phyloP scores from a whole-genome alignment of 768 basidiomycete genomes.

The Suillus tomentosus region DNA sequence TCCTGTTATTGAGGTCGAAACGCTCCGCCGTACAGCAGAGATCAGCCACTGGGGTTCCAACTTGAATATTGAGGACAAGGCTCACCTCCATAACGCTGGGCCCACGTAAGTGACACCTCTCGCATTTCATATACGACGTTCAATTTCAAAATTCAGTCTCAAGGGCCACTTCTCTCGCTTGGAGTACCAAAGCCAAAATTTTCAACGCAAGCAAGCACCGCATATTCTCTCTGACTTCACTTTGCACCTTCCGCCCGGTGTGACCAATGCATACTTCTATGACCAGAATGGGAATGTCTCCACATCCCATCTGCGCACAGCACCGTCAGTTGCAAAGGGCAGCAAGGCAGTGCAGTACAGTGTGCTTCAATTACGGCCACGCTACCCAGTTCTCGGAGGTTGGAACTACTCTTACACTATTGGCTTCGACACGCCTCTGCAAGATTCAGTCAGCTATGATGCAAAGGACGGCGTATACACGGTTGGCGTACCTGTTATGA shows the following conservation, averaged over 20 bases:
- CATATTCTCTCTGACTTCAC: slow-evolving; percentile 74
- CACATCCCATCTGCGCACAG: slow-evolving; percentile 79
- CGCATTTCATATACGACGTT: slow-evolving; percentile 9
- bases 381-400: slow-evolving; percentile 92
- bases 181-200: slow-evolving; percentile 77
- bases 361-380: slow-evolving; percentile 78
- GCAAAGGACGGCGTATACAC: slow-evolving; percentile 63
- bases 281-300: slow-evolving; percentile 97
- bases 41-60: slow-evolving; percentile 98
- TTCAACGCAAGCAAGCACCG: slow-evolving; percentile 63
- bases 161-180: slow-evolving; percentile 96
- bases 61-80: slow-evolving; percentile 88
- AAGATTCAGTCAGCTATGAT: slow-evolving; percentile 70
- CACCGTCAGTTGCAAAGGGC: slow-evolving; percentile 65
- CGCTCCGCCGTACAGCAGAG: slow-evolving; percentile 77
- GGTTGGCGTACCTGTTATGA: slow-evolving; percentile 85
- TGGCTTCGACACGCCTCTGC: slow-evolving; percentile 89
- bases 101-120: slow-evolving; percentile 63
- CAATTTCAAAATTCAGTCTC: slow-evolving; percentile 50
- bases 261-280: slow-evolving; percentile 84
- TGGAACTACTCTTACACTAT: slow-evolving; percentile 98
- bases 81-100: slow-evolving; percentile 85
- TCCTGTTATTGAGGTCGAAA: slow-evolving; percentile 76
- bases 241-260: slow-evolving; percentile 82
- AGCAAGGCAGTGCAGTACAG: slow-evolving; percentile 56